Evolutionary conservation across 164 flowering plant species (phyloP).

Genomic region (Chloranthus sessilifolius): DNA sequence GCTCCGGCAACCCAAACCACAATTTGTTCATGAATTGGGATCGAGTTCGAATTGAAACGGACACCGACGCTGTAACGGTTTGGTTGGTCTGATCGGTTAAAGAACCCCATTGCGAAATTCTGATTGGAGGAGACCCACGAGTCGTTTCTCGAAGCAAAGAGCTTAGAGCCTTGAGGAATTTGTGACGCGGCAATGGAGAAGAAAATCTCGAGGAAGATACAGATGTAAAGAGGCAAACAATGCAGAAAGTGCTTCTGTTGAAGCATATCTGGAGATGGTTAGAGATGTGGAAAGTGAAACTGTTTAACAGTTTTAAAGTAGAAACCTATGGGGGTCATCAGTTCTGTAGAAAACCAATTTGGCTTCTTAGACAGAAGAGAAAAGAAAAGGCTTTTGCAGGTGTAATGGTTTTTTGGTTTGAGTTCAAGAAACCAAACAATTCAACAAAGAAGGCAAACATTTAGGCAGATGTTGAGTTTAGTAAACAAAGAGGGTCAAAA

Average conservation of each 20-base stretch:
- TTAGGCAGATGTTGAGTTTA: slow-evolving; percentile 3
- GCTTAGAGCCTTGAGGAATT: slow-evolving; percentile 48
- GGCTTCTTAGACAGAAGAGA: slow-evolving; percentile 7
- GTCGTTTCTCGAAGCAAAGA: slow-evolving; percentile 35
- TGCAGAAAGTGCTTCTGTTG: slow-evolving; percentile 4
- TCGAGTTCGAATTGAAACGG: slow-evolving; percentile 41
- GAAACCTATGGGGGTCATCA: not conserved
- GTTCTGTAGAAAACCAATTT: not conserved
- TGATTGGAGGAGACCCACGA: slow-evolving; percentile 64
- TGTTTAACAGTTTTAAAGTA: not conserved
- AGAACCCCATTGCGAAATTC: slow-evolving; percentile 63
- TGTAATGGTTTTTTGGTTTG: slow-evolving; percentile 1
- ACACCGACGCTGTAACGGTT: slow-evolving; percentile 47
- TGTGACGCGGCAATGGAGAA: slow-evolving; percentile 25
- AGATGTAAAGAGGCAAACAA: slow-evolving; percentile 9
- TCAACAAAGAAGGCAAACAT: slow-evolving; percentile 1
- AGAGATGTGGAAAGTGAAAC: slow-evolving; percentile 2
- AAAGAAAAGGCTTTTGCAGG: slow-evolving; percentile 1
- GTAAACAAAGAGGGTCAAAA: slow-evolving; percentile 22
- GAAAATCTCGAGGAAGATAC: slow-evolving; percentile 18
- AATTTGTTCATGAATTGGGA: slow-evolving; percentile 33
- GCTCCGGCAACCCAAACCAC: slow-evolving; percentile 73
- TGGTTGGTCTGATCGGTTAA: slow-evolving; percentile 32
- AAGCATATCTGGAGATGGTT: slow-evolving; percentile 24
- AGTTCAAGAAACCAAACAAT: slow-evolving; percentile 4